Evolutionary conservation across 257 asterid genomes (phyloP), one percentile per base, ranked within the genome.

Genomic region (Solanum neorickii): DNA sequence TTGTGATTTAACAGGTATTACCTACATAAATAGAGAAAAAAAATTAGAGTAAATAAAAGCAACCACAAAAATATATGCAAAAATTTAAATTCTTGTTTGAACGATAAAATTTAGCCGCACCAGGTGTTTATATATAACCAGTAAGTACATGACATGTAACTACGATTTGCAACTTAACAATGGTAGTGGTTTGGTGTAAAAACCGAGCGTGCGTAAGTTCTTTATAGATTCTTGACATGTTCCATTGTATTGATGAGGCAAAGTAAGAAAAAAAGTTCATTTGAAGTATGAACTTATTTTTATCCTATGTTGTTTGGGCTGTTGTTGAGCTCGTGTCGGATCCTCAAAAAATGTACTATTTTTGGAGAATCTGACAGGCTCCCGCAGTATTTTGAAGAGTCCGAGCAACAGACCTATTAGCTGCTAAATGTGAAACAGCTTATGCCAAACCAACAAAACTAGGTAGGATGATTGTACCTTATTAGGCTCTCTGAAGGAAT

Each of bases 401-500:
- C 82, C 1, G 15, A 74, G 52, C 52, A 74, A 74, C 20, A 21
- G 6, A 74, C 5, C 12, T 18, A 7, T 78, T 78, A 78, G 65
- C 41, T 46, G 65, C 1, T 44, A 78, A 46, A 14, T 25, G 84
- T 78, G 65, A n/a, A 46, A 25, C 84, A 77, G 1, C 84, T 80
- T 80, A 29, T 27, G 68, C 27, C 16, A 80, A 80, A 47, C 27
- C 29, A 80, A 27, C 68, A 47, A 80, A 27, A 27, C 84, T 5
- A 18, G 66, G 65, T 15, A 78, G 42, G 77, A 46, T 75, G 72
- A 12, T 59, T 78, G 4, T 90, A 94, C 99, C 96, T 93, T 96
- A 14, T 70, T 91, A 41, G 96, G 98, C 74, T 92, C 82, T 39
- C n/a, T 86, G 91, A 96, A 96, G 84, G 97, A 92, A 88, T 96